Evolutionary conservation across 257 asterid species (phyloP), one percentile per base, ranked within the genome.

Genomic region (Gentiana macrophylla): DNA sequence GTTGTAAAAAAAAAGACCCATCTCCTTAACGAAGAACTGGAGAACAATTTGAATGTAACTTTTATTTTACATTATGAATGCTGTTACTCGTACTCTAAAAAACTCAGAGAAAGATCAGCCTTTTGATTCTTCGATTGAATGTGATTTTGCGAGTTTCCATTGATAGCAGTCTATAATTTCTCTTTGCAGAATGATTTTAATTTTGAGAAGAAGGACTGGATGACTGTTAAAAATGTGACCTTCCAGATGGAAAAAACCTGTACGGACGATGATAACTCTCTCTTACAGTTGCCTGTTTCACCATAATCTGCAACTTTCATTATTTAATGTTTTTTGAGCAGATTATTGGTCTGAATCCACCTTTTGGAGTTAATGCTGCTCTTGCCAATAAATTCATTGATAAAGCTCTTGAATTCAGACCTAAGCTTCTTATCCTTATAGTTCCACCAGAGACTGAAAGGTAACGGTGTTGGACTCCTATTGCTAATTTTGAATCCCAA

Each of bases 281-380:
- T 65, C 32, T 60, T 37, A 55, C 47, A 35, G 50, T 70, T 57
- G 53, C 51, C 49, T 62, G 53, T 37, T 35, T 48, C 32, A 47
- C 58, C 50, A 1, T 60, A 59, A 36, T 51, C 62, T 61, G 51
- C 60, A 24, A n/a, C 48, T 62, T 57, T 55, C 63, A 53, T 61
- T 32, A 41, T 65, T 47, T 43, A 56, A 66, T 53, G 55, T 32
- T 11, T 12, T 38, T 66, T 15, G 67, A 60, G 55, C 67, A 92
- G 99, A 84, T 92, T 67, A 88, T 92, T 85, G 97, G 99, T 65
- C 67, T 92, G 73, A 88, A 92, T 75, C 99, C 99, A 51, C 97
- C 99, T 35, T 92, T 82, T 70, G 97, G 99, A 52, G 73, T 79
- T 53, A 68, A 84, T 57, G 94, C 86, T 55, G 52, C 63, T 49